phyloP scores from a whole-genome alignment of 1,139 yeast species.

The Wickerhamiella pararugosa region DNA sequence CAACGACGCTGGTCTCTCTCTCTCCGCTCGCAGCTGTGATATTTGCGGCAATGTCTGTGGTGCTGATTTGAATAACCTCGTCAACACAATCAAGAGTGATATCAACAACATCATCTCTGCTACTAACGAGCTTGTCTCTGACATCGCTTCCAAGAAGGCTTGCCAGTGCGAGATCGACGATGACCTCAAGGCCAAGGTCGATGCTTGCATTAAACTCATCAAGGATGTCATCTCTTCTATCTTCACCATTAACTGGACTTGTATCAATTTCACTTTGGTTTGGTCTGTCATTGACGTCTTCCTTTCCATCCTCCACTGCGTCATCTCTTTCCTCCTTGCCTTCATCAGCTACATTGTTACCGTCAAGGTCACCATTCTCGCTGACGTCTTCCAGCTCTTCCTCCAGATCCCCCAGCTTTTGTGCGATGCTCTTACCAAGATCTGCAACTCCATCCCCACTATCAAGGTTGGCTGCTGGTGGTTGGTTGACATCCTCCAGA shows the following conservation, averaged over 20 bases:
- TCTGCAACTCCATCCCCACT: too few relatives aligned
- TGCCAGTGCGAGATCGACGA: constrained; percentile 2
- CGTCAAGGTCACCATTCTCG: constrained; percentile 21
- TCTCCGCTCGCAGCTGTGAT: too few relatives aligned
- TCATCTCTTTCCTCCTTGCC: constrained; percentile 1
- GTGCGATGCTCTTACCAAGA: too few relatives aligned
- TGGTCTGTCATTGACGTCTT: not conserved
- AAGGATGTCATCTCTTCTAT: not conserved
- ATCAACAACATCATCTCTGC: constrained; percentile 1
- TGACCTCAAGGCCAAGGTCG: not conserved
- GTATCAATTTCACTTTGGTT: constrained; percentile 1
- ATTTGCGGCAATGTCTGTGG: constrained; percentile 3
- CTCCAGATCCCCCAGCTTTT: not conserved
- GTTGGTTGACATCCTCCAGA: too few relatives aligned
- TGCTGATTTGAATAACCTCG: not conserved
- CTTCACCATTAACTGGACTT: constrained; percentile 3
- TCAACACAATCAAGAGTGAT: not conserved
- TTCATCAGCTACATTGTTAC: not conserved
- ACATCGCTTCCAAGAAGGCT: not conserved
- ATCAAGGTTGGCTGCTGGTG: too few relatives aligned
- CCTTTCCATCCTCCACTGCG: not conserved
- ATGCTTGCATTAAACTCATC: not conserved
- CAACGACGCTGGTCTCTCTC: too few relatives aligned
- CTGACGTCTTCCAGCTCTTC: constrained; percentile 21
- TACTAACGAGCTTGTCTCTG: not conserved